These are phyloP conservation scores for Nothophytophthora sp. DNA, from an alignment of 352 stramenopile genomes.

Conservation along the genomic window DNA sequence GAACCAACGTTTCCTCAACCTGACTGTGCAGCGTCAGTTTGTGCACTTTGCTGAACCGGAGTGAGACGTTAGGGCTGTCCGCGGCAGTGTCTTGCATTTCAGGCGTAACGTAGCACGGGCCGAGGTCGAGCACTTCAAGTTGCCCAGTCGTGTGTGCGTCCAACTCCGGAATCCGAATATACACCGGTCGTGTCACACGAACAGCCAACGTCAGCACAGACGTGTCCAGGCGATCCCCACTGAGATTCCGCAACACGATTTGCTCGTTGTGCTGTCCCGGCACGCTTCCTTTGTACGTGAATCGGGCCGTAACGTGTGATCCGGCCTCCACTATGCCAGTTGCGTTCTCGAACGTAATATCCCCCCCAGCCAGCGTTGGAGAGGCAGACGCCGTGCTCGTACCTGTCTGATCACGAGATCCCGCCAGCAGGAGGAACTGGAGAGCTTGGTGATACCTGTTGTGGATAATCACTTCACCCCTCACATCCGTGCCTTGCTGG, in stretches of 20 bases:
- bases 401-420: constrained; percentile 41
- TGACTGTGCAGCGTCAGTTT: constrained; percentile 85
- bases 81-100: constrained; percentile 82
- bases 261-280: constrained; percentile 79
- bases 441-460: constrained; percentile 69
- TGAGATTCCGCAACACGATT: constrained; percentile 84
- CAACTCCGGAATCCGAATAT: constrained; percentile 83
- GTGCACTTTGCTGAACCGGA: constrained; percentile 88
- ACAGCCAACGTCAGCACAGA: constrained; percentile 64
- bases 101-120: constrained; percentile 81
- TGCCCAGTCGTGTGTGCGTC: constrained; percentile 76
- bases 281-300: constrained; percentile 63
- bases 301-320: constrained; percentile 50
- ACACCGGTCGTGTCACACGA: constrained; percentile 77
- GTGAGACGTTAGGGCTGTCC: constrained; percentile 70
- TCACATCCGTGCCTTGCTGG: constrained; percentile 61
- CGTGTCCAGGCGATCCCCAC: constrained; percentile 74
- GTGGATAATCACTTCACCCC: constrained; percentile 62
- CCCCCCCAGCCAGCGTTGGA: constrained; percentile 37
- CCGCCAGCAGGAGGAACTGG: constrained; percentile 73
- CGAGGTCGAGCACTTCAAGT: constrained; percentile 75
- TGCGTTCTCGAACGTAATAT: constrained; percentile 73
- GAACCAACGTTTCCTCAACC: constrained; percentile 68
- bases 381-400: constrained; percentile 12
- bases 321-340: constrained; percentile 68